These are phyloP conservation scores for Cryptosporidium bovis DNA, from an alignment of 169 alveolate species.

Conservation along the genomic window DNA sequence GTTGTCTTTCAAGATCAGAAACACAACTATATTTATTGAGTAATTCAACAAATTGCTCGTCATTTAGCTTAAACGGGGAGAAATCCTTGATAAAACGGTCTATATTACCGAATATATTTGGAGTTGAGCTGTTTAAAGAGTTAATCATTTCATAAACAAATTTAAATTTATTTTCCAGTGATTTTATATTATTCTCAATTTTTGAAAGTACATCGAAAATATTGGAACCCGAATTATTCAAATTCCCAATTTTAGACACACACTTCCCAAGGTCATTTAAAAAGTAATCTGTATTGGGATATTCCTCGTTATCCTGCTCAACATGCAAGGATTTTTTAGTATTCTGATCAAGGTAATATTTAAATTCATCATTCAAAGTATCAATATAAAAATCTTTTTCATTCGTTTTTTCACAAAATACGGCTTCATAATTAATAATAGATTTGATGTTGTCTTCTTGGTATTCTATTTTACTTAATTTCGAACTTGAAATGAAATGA, in stretches of 20 bases:
- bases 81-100: not conserved
- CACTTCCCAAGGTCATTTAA: not conserved
- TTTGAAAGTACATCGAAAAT: constrained; percentile 12
- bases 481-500: constrained; percentile 33
- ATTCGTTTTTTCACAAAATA: not conserved
- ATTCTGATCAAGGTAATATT: no score
- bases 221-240: constrained; percentile 10
- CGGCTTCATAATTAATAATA: not conserved
- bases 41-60: constrained; percentile 5
- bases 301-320: not conserved
- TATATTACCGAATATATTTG: not conserved
- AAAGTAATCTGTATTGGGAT: not conserved
- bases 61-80: not conserved
- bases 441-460: not conserved
- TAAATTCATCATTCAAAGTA: not conserved
- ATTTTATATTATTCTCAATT: constrained; percentile 11
- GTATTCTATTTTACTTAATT: not conserved
- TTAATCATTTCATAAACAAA: not conserved
- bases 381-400: not conserved
- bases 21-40: not conserved
- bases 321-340: no score
- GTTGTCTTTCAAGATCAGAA: constrained; percentile 16
- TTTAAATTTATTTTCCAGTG: constrained; percentile 3
- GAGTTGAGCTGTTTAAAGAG: not conserved
- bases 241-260: not conserved